Conservation (phyloP, 2,329 filamentous ascomycete genomes). For the Orbilia brochopaga region DNA sequence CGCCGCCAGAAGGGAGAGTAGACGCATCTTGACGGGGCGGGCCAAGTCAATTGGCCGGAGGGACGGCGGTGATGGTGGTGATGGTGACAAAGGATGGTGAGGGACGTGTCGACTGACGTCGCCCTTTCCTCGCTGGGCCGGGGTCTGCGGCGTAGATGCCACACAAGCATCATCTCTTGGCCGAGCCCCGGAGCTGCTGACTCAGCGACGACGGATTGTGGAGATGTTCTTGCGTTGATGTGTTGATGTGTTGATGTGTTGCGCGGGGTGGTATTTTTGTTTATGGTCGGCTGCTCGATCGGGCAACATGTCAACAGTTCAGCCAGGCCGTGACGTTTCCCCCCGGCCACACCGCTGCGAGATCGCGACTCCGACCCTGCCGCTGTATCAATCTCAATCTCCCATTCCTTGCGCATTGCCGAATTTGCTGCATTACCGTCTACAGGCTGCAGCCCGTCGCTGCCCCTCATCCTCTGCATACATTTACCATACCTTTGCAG, state of each 20-base stretch:
- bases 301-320: slow-evolving; percentile 40
- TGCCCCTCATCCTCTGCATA: slow-evolving; percentile 5
- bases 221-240: background rate
- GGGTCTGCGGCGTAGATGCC: slow-evolving; percentile 43
- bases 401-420: background rate
- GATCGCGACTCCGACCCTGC: slow-evolving; percentile 22
- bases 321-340: background rate
- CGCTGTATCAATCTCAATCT: slow-evolving; percentile 6
- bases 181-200: slow-evolving; percentile 20
- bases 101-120: slow-evolving; percentile 46
- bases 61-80: slow-evolving; percentile 21
- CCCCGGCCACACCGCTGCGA: background rate
- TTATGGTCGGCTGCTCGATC: slow-evolving; percentile 39
- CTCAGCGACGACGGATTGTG: slow-evolving; percentile 30
- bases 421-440: slow-evolving; percentile 21
- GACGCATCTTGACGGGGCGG: slow-evolving; percentile 35
- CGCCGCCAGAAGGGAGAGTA: slow-evolving; percentile 35
- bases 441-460: slow-evolving; percentile 31
- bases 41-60: slow-evolving; percentile 47
- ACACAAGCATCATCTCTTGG: slow-evolving; percentile 31
- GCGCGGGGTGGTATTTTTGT: slow-evolving; percentile 43
- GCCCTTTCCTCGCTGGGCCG: slow-evolving; percentile 1
- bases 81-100: background rate
- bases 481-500: background rate
- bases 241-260: slow-evolving; percentile 10